Evolutionary conservation across 371 early-diverging fungal genomes (phyloP), one percentile per base, ranked within the genome.

Genomic region (Catenaria anguillulae): DNA sequence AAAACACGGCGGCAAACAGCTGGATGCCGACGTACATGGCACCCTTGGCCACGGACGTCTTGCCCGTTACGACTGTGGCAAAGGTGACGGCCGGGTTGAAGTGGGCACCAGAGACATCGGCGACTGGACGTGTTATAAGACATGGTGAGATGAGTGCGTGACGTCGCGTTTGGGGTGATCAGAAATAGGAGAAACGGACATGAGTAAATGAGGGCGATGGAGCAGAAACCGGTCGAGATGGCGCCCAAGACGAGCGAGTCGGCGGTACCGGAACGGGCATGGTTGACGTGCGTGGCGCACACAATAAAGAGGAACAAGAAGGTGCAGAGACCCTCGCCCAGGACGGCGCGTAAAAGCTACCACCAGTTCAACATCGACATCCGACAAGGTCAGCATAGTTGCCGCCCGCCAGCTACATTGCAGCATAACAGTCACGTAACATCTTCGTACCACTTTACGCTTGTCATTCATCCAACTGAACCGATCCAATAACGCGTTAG

Each of bases 71-170:
- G 31, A 85, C 79, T 0, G 82, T 79, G 19, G 80, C 79, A 69
- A 85, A 77, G 2, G 87, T 87, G 34, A 87, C 85, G 48, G 87
- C 87, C 5, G 84, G 84, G 68, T 76, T 76, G 66, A 78, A 78
- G 56, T 76, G 77, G 24, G 76, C 74, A 60, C 84, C 76, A 12
- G 81, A 78, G 6, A 86, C 81, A 69, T 85, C 86, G 45, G 79
- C 79, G 68, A 87, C n/a, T n/a, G n/a, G n/a, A 86, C n/a, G n/a
- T n/a, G n/a, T n/a, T n/a, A n/a, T n/a, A n/a, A n/a, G n/a, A n/a
- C n/a, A n/a, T n/a, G n/a, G n/a, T n/a, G n/a, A n/a, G n/a, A n/a
- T n/a, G n/a, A n/a, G n/a, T n/a, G n/a, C n/a, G n/a, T n/a, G n/a
- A n/a, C n/a, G n/a, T n/a, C n/a, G n/a, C n/a, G n/a, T n/a, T n/a